A percentile compares a stretch with the other conserved stretches of the same genome.
Evolutionary conservation across 805 yeast species (phyloP).

Genomic region (Myxozyma sirexii): DNA sequence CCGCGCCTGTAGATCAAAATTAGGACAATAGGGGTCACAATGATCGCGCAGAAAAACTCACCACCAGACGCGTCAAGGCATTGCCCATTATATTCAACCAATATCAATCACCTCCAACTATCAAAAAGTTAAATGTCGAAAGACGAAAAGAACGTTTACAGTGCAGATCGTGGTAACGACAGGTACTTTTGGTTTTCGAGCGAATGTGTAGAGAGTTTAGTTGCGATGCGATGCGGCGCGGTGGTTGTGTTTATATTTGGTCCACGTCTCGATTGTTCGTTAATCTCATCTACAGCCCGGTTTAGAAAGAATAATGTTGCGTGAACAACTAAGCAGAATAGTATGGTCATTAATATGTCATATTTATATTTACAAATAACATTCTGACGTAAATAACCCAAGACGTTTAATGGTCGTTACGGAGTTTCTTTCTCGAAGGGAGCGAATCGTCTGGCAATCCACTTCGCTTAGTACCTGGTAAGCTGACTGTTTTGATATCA

Average conservation of each 20-base stretch:
- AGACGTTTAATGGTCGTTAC: slow-evolving; percentile 10
- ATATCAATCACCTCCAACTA: background rate
- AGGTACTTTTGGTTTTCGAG: no score
- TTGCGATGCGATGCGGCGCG: background rate
- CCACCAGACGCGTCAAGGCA: slow-evolving; percentile 23
- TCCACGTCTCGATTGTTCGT: no score
- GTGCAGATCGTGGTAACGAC: no score
- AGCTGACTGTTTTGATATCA: slow-evolving; percentile 57
- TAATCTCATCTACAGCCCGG: no score
- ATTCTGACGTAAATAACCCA: background rate
- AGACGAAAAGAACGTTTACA: no score
- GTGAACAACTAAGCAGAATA: no score
- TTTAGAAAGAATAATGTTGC: no score
- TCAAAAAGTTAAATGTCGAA: no score
- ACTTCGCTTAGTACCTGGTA: slow-evolving; percentile 42
- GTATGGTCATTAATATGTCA: no score
- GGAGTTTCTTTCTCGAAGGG: slow-evolving; percentile 25
- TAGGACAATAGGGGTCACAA: background rate
- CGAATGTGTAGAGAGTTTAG: no score
- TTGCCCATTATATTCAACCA: slow-evolving; percentile 16
- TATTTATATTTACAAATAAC: background rate
- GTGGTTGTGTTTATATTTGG: background rate
- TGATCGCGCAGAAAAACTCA: background rate
- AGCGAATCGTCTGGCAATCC: slow-evolving; percentile 34
- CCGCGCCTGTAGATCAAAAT: slow-evolving; percentile 11